These are phyloP conservation scores for Syzygium grande DNA, from an alignment of 345 rosid genomes.

Conservation along the genomic window DNA sequence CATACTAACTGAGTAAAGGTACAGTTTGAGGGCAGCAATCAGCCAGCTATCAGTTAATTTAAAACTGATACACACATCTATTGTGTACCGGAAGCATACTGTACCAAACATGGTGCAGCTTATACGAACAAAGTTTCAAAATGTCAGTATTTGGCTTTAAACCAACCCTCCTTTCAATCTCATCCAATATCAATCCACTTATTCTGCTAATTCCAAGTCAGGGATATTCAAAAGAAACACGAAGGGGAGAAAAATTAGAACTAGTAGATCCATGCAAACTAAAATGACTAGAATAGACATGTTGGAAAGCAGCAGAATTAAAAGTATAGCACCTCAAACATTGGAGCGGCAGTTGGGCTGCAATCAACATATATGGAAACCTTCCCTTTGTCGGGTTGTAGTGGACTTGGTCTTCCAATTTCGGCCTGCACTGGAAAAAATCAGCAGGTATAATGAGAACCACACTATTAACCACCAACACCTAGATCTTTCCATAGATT, in stretches of 20 bases:
- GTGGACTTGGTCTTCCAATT: conserved; percentile 74
- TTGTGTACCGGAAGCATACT: background rate
- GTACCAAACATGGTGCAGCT: background rate
- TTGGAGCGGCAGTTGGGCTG: conserved; percentile 83
- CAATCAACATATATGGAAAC: conserved; percentile 73
- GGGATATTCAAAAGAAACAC: background rate
- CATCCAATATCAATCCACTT: background rate
- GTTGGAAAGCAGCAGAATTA: background rate
- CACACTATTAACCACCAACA: background rate
- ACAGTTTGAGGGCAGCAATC: background rate
- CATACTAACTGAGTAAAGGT: background rate
- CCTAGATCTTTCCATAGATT: background rate
- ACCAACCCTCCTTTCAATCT: background rate
- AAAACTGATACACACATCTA: background rate
- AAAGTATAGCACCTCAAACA: conserved; percentile 50
- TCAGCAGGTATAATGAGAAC: background rate
- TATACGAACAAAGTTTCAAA: background rate
- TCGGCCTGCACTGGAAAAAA: conserved; percentile 58
- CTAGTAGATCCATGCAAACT: background rate
- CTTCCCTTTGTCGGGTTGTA: conserved; percentile 85
- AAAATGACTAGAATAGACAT: background rate
- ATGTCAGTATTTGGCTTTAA: background rate
- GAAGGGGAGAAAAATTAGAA: background rate
- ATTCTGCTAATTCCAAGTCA: background rate
- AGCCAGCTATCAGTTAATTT: background rate